phyloP scores from a whole-genome alignment of 169 alveolate genomes.

The Babesia ovata region DNA sequence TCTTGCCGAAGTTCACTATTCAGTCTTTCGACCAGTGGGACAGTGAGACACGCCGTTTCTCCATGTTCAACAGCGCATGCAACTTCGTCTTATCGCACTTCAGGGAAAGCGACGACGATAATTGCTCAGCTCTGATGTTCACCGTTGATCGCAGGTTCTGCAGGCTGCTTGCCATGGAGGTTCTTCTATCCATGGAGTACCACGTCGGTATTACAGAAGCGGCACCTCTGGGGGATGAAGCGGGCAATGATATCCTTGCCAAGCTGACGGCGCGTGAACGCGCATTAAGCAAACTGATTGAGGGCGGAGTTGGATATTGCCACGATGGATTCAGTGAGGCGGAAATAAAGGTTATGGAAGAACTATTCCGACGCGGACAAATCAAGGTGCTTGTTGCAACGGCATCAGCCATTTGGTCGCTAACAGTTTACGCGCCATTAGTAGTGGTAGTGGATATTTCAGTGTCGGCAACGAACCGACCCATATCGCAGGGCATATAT shows the following conservation, averaged over 20 bases:
- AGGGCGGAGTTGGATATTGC: constrained; percentile 44
- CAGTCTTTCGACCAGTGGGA: constrained; percentile 66
- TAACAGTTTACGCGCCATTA: constrained; percentile 78
- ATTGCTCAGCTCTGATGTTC: constrained; percentile 85
- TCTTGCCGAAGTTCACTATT: constrained; percentile 44
- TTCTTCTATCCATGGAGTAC: constrained; percentile 81
- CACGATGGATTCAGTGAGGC: constrained; percentile 82
- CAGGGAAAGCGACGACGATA: constrained; percentile 55
- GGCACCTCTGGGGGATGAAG: background rate
- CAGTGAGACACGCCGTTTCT: constrained; percentile 47
- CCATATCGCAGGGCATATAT: constrained; percentile 91
- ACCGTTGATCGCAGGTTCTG: constrained; percentile 95
- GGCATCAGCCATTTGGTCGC: constrained; percentile 90
- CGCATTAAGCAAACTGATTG: constrained; percentile 22
- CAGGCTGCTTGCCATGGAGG: constrained; percentile 91
- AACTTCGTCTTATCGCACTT: constrained; percentile 54
- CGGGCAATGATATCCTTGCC: background rate
- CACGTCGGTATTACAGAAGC: constrained; percentile 61
- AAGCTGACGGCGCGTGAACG: constrained; percentile 27
- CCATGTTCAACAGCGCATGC: constrained; percentile 68
- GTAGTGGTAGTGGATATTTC: constrained; percentile 82
- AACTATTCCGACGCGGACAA: constrained; percentile 78
- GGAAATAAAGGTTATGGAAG: constrained; percentile 81
- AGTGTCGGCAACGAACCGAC: constrained; percentile 75
- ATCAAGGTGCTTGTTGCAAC: constrained; percentile 89